Evolutionary conservation across 164 flowering plant genomes (phyloP), one percentile per base, ranked within the genome.

Genomic region (Houttuynia cordata): DNA sequence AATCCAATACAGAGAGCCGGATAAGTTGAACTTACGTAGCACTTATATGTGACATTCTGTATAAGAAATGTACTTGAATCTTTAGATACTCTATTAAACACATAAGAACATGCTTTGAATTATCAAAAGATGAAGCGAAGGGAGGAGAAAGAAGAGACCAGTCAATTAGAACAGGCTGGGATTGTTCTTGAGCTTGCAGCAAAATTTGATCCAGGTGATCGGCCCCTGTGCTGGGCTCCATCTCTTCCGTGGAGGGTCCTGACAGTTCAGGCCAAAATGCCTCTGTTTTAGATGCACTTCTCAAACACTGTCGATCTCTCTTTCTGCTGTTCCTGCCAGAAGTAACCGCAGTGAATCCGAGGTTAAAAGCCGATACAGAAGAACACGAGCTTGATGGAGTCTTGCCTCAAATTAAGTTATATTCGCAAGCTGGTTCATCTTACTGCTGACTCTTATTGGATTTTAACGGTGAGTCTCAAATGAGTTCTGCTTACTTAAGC

Each of bases 131-230:
- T 51, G 15, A 21, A n/a, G 1, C 24, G 9, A 42, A 50, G 64
- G 60, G 53, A 62, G 56, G 40, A 57, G 60, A 23, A 55, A 63
- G 24, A 42, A 7, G 59, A 40, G 24, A 91, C 97, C 98, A 92
- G 53, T 86, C 98, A 54, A 92, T 81, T 76, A 89, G 57, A 64
- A 92, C 64, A 25, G 92, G 86, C 61, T 81, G 84, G 10, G 83
- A 75, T n/a, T 62, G 69, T 20, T 87, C 70, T 56, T 75, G 73
- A 8, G 96, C 85, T 9, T 72, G 73, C 41, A 61, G 63, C 1
- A 92, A 73, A 66, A 84, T 71, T 71, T 72, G 82, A 63, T 87
- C 96, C 10, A 92, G 68, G 7, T 92, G 87, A 25, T 89, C 94
- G 49, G 10, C 39, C 37, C 78, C 83, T 1, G 69, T 64, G 56